Conservation (phyloP, 345 rosid genomes). For the Kandelia obovata region DNA sequence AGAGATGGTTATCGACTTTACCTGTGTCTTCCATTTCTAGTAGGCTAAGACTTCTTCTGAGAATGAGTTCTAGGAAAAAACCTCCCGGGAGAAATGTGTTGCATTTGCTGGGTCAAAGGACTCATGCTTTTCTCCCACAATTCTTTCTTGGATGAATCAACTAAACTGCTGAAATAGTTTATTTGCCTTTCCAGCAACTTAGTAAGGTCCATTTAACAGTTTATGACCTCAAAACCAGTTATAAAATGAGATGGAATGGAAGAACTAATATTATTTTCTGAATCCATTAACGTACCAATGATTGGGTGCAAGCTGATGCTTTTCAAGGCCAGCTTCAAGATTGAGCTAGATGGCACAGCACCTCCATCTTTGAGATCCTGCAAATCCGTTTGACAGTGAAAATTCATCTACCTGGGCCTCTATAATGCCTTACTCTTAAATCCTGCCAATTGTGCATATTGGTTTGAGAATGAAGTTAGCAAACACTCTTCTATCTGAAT, state of each 20-base stretch:
- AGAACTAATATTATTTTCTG: background rate
- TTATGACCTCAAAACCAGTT: background rate
- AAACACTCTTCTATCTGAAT: background rate
- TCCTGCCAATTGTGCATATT: constrained; percentile 9
- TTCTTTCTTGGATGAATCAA: constrained; percentile 2
- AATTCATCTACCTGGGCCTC: constrained; percentile 16
- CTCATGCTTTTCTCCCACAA: constrained; percentile 6
- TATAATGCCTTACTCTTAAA: constrained; percentile 16
- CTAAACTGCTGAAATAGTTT: background rate
- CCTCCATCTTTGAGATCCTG: constrained; percentile 13
- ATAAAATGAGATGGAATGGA: constrained; percentile 7
- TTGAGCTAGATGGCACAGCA: constrained; percentile 15
- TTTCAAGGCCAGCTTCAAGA: constrained; percentile 18
- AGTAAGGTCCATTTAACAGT: constrained; percentile 6
- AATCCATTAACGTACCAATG: constrained; percentile 11
- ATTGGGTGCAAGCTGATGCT: constrained; percentile 14
- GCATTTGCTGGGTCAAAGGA: background rate
- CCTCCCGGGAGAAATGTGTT: background rate
- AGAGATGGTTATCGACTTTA: background rate
- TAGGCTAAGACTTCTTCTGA: background rate
- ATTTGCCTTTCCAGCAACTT: constrained; percentile 12
- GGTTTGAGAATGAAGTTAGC: background rate
- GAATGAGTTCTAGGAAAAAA: constrained; percentile 4
- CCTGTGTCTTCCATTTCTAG: background rate
- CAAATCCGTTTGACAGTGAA: constrained; percentile 16